A percentile compares a stretch with the other conserved stretches of the same genome.
These are phyloP conservation scores for Scutellaria galericulata DNA, from an alignment of 257 asterid species.

Conservation along the genomic window DNA sequence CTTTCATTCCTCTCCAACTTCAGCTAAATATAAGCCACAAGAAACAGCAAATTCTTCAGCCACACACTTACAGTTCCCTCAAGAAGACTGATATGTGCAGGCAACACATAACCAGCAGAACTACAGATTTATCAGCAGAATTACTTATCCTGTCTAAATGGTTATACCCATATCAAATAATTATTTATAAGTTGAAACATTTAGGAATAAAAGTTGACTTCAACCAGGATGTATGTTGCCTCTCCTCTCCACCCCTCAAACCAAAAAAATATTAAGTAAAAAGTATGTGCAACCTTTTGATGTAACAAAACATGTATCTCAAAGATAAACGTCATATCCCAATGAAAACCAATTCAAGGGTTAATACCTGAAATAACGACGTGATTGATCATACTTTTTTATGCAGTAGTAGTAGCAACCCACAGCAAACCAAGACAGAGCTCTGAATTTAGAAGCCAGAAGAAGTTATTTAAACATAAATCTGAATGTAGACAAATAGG, in stretches of 20 bases:
- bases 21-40: not conserved
- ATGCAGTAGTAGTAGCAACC: constrained; percentile 97
- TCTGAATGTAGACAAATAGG: constrained; percentile 18
- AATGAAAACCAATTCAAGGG: not conserved
- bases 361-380: constrained; percentile 88
- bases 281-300: too few relatives aligned
- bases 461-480: constrained; percentile 33
- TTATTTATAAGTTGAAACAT: not conserved
- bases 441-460: constrained; percentile 60
- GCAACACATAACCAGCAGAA: constrained; percentile 20
- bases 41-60: constrained; percentile 10
- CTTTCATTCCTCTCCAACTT: not conserved
- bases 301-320: not conserved
- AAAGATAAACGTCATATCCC: constrained; percentile 30
- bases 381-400: constrained; percentile 90
- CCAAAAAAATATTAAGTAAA: not conserved
- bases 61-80: constrained; percentile 1
- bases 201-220: constrained; percentile 2
- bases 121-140: constrained; percentile 12
- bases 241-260: constrained; percentile 5
- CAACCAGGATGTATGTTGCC: not conserved
- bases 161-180: constrained; percentile 2
- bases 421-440: constrained; percentile 97
- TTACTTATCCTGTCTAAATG: not conserved
- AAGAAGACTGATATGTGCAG: constrained; percentile 11